Evolutionary conservation across 2,329 filamentous ascomycete species (phyloP), one percentile per base, ranked within the genome.

Genomic region (Diplodia intermedia): DNA sequence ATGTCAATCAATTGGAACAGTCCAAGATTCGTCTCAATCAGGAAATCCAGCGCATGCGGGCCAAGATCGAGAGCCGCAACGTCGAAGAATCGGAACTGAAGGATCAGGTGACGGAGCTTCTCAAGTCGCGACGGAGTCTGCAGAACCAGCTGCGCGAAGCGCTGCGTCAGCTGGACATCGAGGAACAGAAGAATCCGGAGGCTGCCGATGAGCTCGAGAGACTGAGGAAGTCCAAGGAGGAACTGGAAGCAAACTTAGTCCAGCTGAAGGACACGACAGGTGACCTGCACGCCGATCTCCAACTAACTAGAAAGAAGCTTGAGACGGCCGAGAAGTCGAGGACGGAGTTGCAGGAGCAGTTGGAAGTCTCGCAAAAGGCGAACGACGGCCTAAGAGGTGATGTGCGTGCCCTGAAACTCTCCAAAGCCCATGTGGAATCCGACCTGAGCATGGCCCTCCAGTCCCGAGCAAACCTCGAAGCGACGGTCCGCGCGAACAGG

Each of bases 1-100:
- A 72, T n/a, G 69, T 77, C 23, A 69, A 72, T 38, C 71, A 76
- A 62, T 67, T 76, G 20, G 74, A 78, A 60, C 66, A 61, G 4
- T 70, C 71, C 14, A 73, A 70, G 8, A 60, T 67, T 14, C 62
- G 65, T 5, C 52, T 78, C 14, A 71, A 77, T 62, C 70, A 71
- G 20, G 70, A 73, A n/a, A 31, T 76, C 12, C 60, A 56, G 5
- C 63, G 57, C 7, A 65, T 76, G 52, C 71, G 74, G 43, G 66
- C 53, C 11, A 71, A 72, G 43, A 67, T 77, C 15, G 69, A 73
- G 5, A 65, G 57, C 18, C 70, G 71, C 3, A 71, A 74, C 26
- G 68, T 68, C 5, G 69, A 72, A n/a, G 76, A 70, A 40, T 57
- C 71, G 14, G 70, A 70, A 15, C 69, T 79, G 14, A 65, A 69